Base-by-base conservation (phyloP, 768 basidiomycete species). In the Auricularia sp. region DNA sequence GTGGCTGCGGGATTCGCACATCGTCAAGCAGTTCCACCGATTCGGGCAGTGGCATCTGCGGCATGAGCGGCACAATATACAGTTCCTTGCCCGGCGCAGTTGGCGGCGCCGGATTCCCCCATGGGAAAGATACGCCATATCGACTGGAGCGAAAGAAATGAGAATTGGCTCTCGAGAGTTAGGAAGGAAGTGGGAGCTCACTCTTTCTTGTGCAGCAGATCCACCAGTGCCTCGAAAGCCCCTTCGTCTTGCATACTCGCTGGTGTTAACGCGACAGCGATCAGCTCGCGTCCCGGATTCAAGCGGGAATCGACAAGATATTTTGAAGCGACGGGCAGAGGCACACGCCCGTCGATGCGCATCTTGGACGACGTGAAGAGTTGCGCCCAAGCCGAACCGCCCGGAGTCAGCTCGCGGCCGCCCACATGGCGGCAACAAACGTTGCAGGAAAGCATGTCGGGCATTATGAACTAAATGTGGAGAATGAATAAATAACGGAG, bases 111-210 rank as follows among this genome's bases (percentile, higher is more conserved):
- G 84, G 81, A 59, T 78, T 78, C 1, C 91, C 88, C 91, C 91
- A 93, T 8, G 91, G 91, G 67, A 93, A 92, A 21, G 92, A 83
- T 23, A 93, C 80, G 10, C 89, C 91, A 72, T 93, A 90, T 23
- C 91, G 91, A 62, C 91, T 93, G 71, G 12, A 29, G 29, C 2
- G 29, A 29, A 29, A 29, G 29, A 3, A 29, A 29, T 29, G 29
- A 29, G 29, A 3, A 29, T 29, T 29, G 2, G 2, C 29, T 29
- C 29, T 29, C 29, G 2, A 29, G 29, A 29, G 29, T 2, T 29
- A 29, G 29, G 43, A 18, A 12, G 61, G 39, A 63, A 64, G 67
- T 44, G 66, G 21, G 61, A 67, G 33, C 86, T 64, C 71, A 91
- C 91, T 83, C 83, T 79, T 91, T 91, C 1, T 80, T 80, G 43